Conservation (phyloP, 1,284 basidiomycete species). For the Pseudozyma flocculosa region DNA sequence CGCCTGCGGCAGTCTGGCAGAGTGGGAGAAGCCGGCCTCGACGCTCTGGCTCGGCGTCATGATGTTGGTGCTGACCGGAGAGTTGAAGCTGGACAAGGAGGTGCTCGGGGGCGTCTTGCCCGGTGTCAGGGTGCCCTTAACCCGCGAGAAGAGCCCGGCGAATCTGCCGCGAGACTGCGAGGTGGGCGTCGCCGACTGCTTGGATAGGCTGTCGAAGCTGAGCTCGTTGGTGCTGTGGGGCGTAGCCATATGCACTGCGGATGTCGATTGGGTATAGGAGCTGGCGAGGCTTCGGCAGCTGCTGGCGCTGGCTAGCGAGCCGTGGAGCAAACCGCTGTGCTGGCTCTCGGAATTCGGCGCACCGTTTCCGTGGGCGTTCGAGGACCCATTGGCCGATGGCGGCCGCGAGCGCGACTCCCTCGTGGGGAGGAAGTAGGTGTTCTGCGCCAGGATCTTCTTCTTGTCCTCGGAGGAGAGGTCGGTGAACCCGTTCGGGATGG, state of each 20-base stretch:
- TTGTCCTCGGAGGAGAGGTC: neutral
- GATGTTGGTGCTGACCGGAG: neutral
- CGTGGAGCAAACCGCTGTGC: neutral
- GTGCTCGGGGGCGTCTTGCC: conserved; percentile 6
- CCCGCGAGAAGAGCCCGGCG: conserved; percentile 13
- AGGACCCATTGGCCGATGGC: neutral
- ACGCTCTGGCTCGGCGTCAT: neutral
- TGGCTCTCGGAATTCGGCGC: neutral
- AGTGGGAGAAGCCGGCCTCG: neutral
- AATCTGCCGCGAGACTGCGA: conserved; percentile 8
- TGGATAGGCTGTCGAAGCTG: neutral
- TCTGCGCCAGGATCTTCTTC: neutral
- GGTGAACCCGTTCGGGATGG: neutral
- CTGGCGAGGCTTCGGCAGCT: conserved; percentile 17
- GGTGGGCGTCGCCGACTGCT: neutral
- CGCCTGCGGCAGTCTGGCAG: neutral
- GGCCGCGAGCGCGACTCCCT: neutral
- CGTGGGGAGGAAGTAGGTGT: neutral
- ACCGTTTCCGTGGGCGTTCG: neutral
- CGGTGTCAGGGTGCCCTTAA: conserved; percentile 17
- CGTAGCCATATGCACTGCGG: neutral
- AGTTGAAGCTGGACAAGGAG: neutral
- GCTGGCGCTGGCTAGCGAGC: neutral
- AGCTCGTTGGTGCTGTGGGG: neutral
- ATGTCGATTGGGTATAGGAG: conserved; percentile 1